Conservation (phyloP, 2,329 filamentous ascomycete species). For the Septoria linicola region DNA sequence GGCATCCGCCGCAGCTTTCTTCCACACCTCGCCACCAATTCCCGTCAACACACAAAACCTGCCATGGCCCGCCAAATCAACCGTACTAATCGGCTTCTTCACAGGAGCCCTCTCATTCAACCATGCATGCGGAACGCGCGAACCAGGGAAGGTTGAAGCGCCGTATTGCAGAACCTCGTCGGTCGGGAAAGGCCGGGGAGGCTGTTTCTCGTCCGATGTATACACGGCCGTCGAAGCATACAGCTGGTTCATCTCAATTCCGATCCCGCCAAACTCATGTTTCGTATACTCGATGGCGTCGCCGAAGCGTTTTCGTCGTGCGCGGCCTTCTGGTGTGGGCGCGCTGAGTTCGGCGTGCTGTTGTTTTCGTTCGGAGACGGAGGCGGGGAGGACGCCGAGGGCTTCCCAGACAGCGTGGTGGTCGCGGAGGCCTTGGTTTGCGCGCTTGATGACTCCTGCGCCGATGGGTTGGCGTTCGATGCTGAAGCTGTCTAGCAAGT, state of each 20-base stretch:
- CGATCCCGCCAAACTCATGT: conserved; percentile 54
- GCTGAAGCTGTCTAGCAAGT: conserved; percentile 35
- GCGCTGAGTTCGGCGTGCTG: conserved; percentile 34
- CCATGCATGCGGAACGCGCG: conserved; percentile 63
- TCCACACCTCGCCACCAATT: conserved; percentile 56
- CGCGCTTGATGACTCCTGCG: conserved; percentile 52
- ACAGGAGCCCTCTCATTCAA: conserved; percentile 44
- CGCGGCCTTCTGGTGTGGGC: conserved; percentile 33
- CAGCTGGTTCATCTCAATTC: conserved; percentile 60
- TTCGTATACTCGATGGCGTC: conserved; percentile 34
- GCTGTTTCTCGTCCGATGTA: conserved; percentile 31
- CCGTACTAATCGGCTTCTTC: conserved; percentile 41
- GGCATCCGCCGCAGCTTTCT: conserved; percentile 47
- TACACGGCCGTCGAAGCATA: conserved; percentile 48
- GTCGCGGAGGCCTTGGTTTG: conserved; percentile 58
- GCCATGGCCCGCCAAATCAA: conserved; percentile 60
- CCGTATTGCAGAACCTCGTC: conserved; percentile 32
- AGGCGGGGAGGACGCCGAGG: conserved; percentile 30
- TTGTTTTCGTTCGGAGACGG: conserved; percentile 32
- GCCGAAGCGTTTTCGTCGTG: conserved; percentile 40
- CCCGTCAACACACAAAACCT: conserved; percentile 47
- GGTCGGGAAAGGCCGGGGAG: conserved; percentile 25
- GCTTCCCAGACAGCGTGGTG: conserved; percentile 43
- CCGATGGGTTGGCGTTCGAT: conserved; percentile 42
- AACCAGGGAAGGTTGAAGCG: conserved; percentile 57